phyloP scores from a whole-genome alignment of 306 rosid genomes.

The Arachis stenosperma region DNA sequence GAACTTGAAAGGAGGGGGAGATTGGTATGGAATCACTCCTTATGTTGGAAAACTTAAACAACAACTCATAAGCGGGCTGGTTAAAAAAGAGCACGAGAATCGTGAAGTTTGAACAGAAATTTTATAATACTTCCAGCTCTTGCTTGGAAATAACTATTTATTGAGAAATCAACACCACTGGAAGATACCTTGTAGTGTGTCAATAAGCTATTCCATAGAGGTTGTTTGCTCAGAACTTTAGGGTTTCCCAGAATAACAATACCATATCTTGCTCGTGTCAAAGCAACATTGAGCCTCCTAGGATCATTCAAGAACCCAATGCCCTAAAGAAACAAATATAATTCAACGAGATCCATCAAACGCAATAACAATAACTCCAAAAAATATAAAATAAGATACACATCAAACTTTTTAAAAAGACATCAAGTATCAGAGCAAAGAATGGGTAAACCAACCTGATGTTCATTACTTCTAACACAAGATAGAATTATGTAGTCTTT shows the following conservation, averaged over 20 bases:
- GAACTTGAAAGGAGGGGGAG: not conserved
- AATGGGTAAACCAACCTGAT: slow-evolving; percentile 71
- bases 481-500: slow-evolving; percentile 96
- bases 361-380: not conserved
- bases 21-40: slow-evolving; percentile 7
- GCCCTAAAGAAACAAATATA: slow-evolving; percentile 60
- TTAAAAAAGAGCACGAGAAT: slow-evolving; percentile 8
- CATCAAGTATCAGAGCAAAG: not conserved
- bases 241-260: slow-evolving; percentile 99
- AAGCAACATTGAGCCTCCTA: slow-evolving; percentile 96
- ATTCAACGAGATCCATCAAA: slow-evolving; percentile 33
- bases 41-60: not conserved
- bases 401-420: slow-evolving; percentile 3
- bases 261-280: slow-evolving; percentile 98
- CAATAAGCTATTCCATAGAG: slow-evolving; percentile 94
- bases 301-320: slow-evolving; percentile 98
- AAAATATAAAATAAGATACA: slow-evolving; percentile 4
- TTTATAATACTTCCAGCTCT: slow-evolving; percentile 12
- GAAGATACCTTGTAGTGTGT: slow-evolving; percentile 91
- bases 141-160: slow-evolving; percentile 9
- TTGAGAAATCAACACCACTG: slow-evolving; percentile 11
- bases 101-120: slow-evolving; percentile 18
- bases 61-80: slow-evolving; percentile 7
- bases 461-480: slow-evolving; percentile 98
- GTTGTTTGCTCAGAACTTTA: slow-evolving; percentile 96